Evolutionary conservation across 2,329 filamentous ascomycete genomes (phyloP).

Genomic region (Clarireedia paspali): DNA sequence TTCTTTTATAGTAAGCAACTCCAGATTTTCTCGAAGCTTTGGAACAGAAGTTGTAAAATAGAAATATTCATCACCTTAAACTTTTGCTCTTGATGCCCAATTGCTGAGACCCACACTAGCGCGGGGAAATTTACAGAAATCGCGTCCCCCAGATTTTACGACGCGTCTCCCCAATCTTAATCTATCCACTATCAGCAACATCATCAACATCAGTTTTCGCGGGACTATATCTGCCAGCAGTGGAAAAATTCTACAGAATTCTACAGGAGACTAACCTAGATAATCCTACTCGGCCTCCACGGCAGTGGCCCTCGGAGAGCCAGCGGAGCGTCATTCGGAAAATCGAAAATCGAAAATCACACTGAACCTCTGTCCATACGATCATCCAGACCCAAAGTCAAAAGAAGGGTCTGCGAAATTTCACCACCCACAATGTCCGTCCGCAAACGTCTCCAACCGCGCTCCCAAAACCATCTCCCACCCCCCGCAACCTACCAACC

Average conservation of each 20-base stretch:
- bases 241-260: no score
- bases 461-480: constrained; percentile 7
- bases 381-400: neutral
- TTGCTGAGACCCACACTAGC: neutral
- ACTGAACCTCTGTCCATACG: neutral
- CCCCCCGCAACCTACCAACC: constrained; percentile 11
- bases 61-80: neutral
- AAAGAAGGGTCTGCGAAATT: neutral
- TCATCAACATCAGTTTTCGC: neutral
- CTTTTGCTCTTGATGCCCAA: neutral
- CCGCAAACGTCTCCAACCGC: constrained; percentile 19
- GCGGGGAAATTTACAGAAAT: neutral
- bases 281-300: no score
- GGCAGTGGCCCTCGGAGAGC: no score
- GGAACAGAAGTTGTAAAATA: no score
- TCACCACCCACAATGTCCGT: constrained; percentile 14
- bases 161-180: neutral
- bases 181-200: neutral
- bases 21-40: no score
- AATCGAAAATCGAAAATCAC: neutral
- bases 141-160: neutral
- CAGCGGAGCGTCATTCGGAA: no score
- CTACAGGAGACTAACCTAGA: no score
- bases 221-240: no score
- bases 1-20: no score